phyloP scores from a whole-genome alignment of 192 early-diverging fungal genomes.

The Linnemannia schmuckeri region DNA sequence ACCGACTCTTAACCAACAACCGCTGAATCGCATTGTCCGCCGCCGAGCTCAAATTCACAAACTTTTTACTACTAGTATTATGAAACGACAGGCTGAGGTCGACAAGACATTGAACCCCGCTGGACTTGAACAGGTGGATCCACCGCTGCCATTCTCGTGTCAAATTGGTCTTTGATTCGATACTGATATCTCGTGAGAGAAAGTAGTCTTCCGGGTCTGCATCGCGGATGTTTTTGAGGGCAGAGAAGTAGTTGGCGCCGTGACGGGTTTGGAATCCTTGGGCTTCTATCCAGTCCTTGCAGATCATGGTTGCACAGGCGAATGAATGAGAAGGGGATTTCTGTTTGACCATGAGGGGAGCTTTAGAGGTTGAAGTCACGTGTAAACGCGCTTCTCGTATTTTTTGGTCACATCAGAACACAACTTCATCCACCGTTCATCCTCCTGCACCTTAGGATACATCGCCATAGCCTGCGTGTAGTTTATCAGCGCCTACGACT shows the following conservation, averaged over 20 bases:
- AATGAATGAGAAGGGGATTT: neutral
- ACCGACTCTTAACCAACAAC: neutral
- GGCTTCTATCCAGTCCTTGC: slow-evolving; percentile 3
- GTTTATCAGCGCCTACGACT: neutral
- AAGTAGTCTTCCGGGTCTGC: neutral
- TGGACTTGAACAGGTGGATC: slow-evolving; percentile 4
- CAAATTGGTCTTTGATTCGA: neutral
- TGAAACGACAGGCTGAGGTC: neutral
- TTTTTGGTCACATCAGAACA: neutral
- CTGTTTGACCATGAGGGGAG: neutral
- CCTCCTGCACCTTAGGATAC: neutral
- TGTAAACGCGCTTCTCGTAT: neutral
- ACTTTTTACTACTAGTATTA: neutral
- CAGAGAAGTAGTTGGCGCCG: neutral
- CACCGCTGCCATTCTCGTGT: neutral
- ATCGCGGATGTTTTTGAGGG: neutral
- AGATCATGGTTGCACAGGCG: neutral
- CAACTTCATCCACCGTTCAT: neutral
- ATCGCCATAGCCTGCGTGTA: neutral
- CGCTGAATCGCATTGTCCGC: neutral
- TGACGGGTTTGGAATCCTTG: neutral
- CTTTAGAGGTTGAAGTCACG: neutral
- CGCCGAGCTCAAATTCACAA: neutral
- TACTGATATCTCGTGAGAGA: neutral
- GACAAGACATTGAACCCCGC: neutral